phyloP scores from a whole-genome alignment of 2,329 filamentous ascomycete species.

The Colletotrichum camelliae region DNA sequence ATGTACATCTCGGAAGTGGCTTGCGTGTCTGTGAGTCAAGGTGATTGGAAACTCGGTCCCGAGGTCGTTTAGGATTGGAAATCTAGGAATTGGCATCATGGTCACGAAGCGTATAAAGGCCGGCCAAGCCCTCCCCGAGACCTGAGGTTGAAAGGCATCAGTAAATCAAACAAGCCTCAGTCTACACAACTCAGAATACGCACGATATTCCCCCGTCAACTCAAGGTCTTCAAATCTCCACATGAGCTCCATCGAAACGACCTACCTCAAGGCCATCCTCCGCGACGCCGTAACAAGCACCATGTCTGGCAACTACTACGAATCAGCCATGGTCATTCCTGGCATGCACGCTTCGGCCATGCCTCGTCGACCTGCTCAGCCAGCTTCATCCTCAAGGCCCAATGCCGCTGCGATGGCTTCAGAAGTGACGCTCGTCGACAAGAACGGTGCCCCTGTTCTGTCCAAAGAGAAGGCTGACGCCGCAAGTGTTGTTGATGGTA shows the following conservation, averaged over 20 bases:
- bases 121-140: background rate
- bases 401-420: conserved; percentile 8
- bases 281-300: background rate
- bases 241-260: conserved; percentile 15
- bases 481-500: background rate
- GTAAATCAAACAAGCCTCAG: background rate
- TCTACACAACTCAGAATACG: background rate
- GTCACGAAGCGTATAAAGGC: background rate
- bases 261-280: conserved; percentile 16
- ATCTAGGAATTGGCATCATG: background rate
- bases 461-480: conserved; percentile 16
- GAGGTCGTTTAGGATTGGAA: background rate
- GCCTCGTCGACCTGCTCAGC: conserved; percentile 9
- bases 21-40: background rate
- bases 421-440: conserved; percentile 17
- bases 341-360: conserved; percentile 14
- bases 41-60: background rate
- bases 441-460: background rate
- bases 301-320: conserved; percentile 16
- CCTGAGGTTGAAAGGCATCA: background rate
- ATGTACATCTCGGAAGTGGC: background rate
- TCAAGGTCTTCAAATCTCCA: background rate
- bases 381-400: background rate
- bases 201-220: background rate
- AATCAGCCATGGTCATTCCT: conserved; percentile 14